These are phyloP conservation scores for Leptodermis oblonga DNA, from an alignment of 257 asterid species.

Conservation along the genomic window DNA sequence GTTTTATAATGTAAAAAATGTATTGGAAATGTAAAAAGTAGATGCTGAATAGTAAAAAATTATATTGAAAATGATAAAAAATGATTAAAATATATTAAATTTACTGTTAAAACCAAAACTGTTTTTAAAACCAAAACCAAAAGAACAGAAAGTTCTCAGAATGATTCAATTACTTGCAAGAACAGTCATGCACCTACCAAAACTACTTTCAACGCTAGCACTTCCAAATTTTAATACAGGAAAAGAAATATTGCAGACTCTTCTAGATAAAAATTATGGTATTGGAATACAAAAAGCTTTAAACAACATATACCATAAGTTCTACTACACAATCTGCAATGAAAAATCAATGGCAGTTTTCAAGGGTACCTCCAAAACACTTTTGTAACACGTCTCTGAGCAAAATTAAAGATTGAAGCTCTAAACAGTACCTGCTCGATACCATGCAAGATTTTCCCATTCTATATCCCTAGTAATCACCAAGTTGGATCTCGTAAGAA, in stretches of 20 bases:
- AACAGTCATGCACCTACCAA: not conserved
- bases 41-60: too few relatives aligned
- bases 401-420: slow-evolving; percentile 17
- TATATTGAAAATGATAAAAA: too few relatives aligned
- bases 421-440: slow-evolving; percentile 78
- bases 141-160: not conserved
- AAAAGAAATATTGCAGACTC: not conserved
- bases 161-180: not conserved
- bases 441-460: slow-evolving; percentile 92
- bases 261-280: not conserved
- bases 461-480: slow-evolving; percentile 98
- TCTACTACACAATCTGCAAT: not conserved
- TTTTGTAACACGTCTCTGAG: not conserved
- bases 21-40: too few relatives aligned
- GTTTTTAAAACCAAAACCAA: too few relatives aligned
- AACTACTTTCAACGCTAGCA: not conserved
- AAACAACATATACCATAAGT: not conserved
- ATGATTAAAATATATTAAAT: too few relatives aligned
- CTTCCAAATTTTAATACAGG: not conserved
- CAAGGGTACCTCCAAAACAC: not conserved
- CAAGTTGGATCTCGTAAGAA: slow-evolving; percentile 93
- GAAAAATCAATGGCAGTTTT: not conserved
- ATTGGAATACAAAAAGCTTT: not conserved
- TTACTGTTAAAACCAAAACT: too few relatives aligned
- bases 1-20: too few relatives aligned